Percentiles rank a stretch among this genome's conserved stretches.
Evolutionary conservation across 805 yeast genomes (phyloP).

Genomic region (Monosporozyma servazzii): DNA sequence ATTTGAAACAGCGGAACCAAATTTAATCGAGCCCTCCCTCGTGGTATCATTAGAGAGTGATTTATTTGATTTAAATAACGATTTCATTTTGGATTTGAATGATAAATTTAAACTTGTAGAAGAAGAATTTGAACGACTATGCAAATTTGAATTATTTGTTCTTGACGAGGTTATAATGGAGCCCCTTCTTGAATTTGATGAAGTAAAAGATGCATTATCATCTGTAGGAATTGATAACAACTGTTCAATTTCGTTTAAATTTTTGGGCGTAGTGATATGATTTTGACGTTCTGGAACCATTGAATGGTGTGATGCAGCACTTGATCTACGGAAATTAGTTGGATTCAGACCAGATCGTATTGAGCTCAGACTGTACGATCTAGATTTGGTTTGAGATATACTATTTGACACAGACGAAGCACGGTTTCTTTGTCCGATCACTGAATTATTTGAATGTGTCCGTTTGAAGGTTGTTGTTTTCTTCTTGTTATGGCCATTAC

Average conservation of each 20-base stretch:
- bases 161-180: background rate
- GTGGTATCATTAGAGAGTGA: background rate
- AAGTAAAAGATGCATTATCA: background rate
- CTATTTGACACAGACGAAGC: too few species aligned
- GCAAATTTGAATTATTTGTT: too few species aligned
- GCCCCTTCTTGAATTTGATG: too few species aligned
- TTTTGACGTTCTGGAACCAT: background rate
- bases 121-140: background rate
- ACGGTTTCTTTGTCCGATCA: background rate
- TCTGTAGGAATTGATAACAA: background rate
- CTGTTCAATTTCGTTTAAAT: background rate
- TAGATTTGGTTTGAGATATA: background rate
- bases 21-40: background rate
- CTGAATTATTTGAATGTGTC: background rate
- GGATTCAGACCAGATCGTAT: background rate
- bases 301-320: too few species aligned
- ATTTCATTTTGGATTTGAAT: background rate
- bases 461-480: too few species aligned
- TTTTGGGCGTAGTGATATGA: background rate
- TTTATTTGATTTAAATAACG: background rate
- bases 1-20: background rate
- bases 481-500: conserved; percentile 36
- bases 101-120: background rate
- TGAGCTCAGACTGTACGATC: conserved; percentile 2
- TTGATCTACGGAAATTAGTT: background rate